Evolutionary conservation across 164 flowering plant species (phyloP), one percentile per base, ranked within the genome.

Genomic region (Amborella trichopoda): DNA sequence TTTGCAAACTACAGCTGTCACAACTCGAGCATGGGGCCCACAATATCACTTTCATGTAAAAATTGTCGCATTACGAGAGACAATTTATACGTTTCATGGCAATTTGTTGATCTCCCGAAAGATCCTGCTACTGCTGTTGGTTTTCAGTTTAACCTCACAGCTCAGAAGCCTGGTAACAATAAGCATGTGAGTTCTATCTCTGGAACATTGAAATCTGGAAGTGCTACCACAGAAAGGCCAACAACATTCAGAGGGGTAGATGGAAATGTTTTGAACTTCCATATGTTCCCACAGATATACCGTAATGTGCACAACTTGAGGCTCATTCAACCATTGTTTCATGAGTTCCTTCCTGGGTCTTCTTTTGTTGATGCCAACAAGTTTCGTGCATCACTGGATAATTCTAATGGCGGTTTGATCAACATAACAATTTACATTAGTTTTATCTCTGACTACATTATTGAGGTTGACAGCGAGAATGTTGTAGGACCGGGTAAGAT

Each of bases 91-190:
- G 63, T 83, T 52, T 79, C 96, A 1, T 93, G 99, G 99, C 75
- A 73, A 46, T 93, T 88, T 65, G 76, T 93, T 55, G 99, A 93
- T 72, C 70, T 93, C 38, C 95, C 94, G 10, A 76, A 66, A 60
- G 59, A 54, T 56, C 95, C 99, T 27, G 99, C 99, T 23, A 62
- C 68, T 57, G 96, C 96, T 17, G 89, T 93, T 50, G 99, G 96
- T 41, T 93, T 88, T 62, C 76, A 64, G 56, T 93, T 93, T 74
- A 93, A 77, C 56, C 68, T 85, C 27, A 74, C 89, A 18, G 64
- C 89, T 40, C 79, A 61, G 59, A 53, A 49, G 24, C 75, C 56
- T 49, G 69, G 53, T 24, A 50, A 58, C 26, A 68, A 58, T 46
- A 77, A 70, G 39, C 87, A 75, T 52, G 36, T 78, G 47, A 85